phyloP scores from a whole-genome alignment of 1,284 basidiomycete genomes.

The Apiotrichum veenhuisii region DNA sequence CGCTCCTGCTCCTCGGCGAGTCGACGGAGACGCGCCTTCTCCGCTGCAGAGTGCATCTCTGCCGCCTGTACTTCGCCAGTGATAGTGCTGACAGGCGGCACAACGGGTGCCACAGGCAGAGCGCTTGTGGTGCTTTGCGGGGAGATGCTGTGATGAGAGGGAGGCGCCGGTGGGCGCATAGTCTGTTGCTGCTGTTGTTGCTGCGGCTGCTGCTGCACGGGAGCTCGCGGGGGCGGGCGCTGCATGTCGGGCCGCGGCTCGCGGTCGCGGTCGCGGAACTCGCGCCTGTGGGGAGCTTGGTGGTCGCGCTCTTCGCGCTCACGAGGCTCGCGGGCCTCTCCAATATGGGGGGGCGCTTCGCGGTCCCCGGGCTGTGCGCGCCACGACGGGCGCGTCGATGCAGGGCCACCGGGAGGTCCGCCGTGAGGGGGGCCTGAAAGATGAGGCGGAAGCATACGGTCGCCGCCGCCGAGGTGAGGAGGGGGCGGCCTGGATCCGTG shows the following conservation, averaged over 20 bases:
- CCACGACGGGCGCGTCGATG: slow-evolving; percentile 11
- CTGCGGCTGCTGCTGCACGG: neutral
- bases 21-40: slow-evolving; percentile 66
- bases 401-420: slow-evolving; percentile 13
- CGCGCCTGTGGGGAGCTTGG: slow-evolving; percentile 27
- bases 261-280: slow-evolving; percentile 1
- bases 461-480: slow-evolving; percentile 21
- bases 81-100: neutral
- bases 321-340: neutral
- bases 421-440: slow-evolving; percentile 18
- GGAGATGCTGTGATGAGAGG: neutral
- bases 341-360: slow-evolving; percentile 54
- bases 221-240: slow-evolving; percentile 1
- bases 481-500: slow-evolving; percentile 18
- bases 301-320: no score
- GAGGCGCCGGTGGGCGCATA: neutral
- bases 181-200: neutral
- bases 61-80: slow-evolving; percentile 62
- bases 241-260: neutral
- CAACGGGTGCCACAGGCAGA: neutral
- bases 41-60: slow-evolving; percentile 85
- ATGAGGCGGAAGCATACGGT: slow-evolving; percentile 38
- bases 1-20: slow-evolving; percentile 83
- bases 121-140: neutral
- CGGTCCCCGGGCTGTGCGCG: slow-evolving; percentile 48